A percentile compares a stretch with the other conserved stretches of the same genome.
Conservation (phyloP, 345 rosid species). For the Populus euphratica region DNA sequence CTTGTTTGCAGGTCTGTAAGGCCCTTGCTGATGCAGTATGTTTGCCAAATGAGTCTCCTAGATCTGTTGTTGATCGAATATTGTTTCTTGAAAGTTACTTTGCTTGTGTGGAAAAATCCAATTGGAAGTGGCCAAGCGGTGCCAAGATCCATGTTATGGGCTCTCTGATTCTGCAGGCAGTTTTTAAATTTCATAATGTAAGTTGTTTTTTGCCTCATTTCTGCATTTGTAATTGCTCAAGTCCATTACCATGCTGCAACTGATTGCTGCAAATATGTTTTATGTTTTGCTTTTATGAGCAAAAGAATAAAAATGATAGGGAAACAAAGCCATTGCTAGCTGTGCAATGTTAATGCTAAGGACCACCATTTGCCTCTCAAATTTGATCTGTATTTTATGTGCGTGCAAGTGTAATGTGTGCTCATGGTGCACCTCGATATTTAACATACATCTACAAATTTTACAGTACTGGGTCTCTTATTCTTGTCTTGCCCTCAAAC, state of each 20-base stretch:
- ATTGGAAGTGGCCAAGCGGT: conserved; percentile 76
- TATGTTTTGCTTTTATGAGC: background rate
- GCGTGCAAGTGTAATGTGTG: no score
- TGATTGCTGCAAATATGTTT: background rate
- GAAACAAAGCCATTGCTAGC: no score
- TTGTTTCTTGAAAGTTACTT: conserved; percentile 83
- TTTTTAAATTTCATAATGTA: conserved; percentile 78
- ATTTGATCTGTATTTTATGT: no score
- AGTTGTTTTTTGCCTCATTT: conserved; percentile 25
- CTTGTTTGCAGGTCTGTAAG: conserved; percentile 67
- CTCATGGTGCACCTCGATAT: no score
- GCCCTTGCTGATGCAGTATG: conserved; percentile 71
- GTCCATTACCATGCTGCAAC: background rate
- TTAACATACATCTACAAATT: no score
- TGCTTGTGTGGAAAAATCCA: conserved; percentile 48
- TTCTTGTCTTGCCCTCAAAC: no score
- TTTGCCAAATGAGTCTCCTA: conserved; percentile 50
- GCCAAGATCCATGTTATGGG: conserved; percentile 79
- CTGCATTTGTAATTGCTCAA: background rate
- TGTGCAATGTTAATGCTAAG: no score
- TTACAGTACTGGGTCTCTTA: no score
- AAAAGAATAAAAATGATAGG: no score
- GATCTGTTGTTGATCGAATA: conserved; percentile 57
- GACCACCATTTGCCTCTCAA: no score
- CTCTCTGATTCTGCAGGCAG: conserved; percentile 78